phyloP scores from a whole-genome alignment of 2,329 filamentous ascomycete genomes.

The Neoascochyta sp. region DNA sequence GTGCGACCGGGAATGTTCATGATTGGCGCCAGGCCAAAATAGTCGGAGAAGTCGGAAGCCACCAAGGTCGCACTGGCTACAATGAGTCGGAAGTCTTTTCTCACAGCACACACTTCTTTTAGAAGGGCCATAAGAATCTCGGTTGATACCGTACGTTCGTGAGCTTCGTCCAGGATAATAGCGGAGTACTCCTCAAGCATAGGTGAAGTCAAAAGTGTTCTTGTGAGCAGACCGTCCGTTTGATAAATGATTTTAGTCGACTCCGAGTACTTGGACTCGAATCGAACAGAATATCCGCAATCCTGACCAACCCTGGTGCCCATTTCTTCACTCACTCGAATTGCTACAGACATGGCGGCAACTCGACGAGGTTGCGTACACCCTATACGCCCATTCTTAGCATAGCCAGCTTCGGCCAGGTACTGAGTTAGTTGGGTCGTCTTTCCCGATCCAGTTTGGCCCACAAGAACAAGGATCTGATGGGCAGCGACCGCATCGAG shows the following conservation, averaged over 20 bases:
- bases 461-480: constrained; percentile 87
- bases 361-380: constrained; percentile 95
- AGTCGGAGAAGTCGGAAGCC: constrained; percentile 83
- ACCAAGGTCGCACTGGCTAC: constrained; percentile 96
- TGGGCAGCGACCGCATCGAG: constrained; percentile 80
- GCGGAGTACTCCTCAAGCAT: constrained; percentile 78
- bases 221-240: constrained; percentile 92
- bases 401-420: constrained; percentile 61
- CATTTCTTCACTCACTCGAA: constrained; percentile 91
- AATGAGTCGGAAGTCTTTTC: constrained; percentile 82
- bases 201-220: constrained; percentile 86
- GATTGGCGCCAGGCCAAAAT: constrained; percentile 89
- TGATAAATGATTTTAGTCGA: constrained; percentile 93
- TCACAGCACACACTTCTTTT: constrained; percentile 79
- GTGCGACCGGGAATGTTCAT: constrained; percentile 90
- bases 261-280: constrained; percentile 78
- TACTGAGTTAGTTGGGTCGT: constrained; percentile 95
- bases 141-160: constrained; percentile 87
- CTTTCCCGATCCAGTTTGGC: constrained; percentile 92
- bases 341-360: constrained; percentile 95
- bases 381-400: constrained; percentile 72
- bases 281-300: constrained; percentile 91
- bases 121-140: constrained; percentile 85
- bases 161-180: constrained; percentile 95
- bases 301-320: constrained; percentile 85